Conservation (phyloP, 257 asterid genomes). For the Scutellaria barbata region DNA sequence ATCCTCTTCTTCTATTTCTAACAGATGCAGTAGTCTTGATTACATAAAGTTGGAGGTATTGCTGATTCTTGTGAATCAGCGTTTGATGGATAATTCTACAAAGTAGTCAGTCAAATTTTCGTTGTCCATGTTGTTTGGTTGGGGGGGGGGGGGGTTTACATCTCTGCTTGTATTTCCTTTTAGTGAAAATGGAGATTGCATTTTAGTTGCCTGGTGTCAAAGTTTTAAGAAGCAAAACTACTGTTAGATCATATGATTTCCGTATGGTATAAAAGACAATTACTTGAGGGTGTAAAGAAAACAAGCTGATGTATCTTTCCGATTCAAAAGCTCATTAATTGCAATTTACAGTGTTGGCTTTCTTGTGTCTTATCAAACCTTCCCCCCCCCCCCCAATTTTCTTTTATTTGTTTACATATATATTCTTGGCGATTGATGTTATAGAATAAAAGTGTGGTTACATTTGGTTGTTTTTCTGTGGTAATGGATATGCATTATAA, state of each 20-base stretch:
- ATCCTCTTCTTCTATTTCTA: conserved; percentile 4
- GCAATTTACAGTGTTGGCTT: not conserved
- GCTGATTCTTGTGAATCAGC: not conserved
- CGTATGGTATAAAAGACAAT: not conserved
- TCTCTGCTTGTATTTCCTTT: conserved; percentile 3
- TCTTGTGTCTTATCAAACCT: no score
- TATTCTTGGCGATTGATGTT: no score
- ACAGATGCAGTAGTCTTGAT: not conserved
- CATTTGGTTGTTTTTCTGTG: conserved; percentile 8
- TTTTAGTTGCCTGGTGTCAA: not conserved
- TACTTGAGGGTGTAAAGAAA: conserved; percentile 9
- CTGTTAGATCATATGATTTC: not conserved
- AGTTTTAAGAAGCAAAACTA: not conserved
- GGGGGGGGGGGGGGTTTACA: not conserved
- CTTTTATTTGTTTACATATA: no score
- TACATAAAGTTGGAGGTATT: conserved; percentile 6
- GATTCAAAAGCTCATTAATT: not conserved
- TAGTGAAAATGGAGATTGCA: not conserved
- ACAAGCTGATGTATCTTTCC: not conserved
- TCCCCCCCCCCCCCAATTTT: no score
- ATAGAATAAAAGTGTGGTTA: not conserved
- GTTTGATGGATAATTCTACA: not conserved
- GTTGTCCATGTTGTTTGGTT: not conserved
- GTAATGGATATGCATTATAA: no score
- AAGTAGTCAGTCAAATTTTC: not conserved